Conservation (phyloP, 257 asterid genomes). For the Capsicum baccatum region DNA sequence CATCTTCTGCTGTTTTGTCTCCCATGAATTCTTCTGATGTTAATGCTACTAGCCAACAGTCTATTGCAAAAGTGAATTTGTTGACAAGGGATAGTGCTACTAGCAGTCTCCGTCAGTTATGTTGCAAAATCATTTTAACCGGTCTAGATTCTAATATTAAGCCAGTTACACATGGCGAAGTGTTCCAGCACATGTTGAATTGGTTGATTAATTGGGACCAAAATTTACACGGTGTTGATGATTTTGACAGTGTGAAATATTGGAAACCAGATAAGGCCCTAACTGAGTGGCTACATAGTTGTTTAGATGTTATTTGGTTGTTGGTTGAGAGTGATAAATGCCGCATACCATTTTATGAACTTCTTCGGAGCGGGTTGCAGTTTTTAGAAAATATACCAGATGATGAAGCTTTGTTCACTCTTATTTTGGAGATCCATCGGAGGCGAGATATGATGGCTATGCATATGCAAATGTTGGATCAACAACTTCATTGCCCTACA, state of each 20-base stretch:
- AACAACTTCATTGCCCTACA: slow-evolving; percentile 97
- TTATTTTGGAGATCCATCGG: slow-evolving; percentile 89
- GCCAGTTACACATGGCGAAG: slow-evolving; percentile 82
- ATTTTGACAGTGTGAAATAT: slow-evolving; percentile 64
- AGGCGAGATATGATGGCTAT: slow-evolving; percentile 96
- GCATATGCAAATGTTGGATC: slow-evolving; percentile 99
- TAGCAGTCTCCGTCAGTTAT: slow-evolving; percentile 82
- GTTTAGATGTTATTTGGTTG: slow-evolving; percentile 93
- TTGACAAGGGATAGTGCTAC: slow-evolving; percentile 66
- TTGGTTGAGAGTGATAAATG: slow-evolving; percentile 82
- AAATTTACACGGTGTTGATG: slow-evolving; percentile 70
- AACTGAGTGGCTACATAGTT: slow-evolving; percentile 93
- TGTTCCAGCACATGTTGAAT: slow-evolving; percentile 78
- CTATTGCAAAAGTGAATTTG: slow-evolving; percentile 49
- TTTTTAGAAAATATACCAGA: slow-evolving; percentile 93
- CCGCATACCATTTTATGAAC: slow-evolving; percentile 93
- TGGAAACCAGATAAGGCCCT: slow-evolving; percentile 82
- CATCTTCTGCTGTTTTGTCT: slow-evolving; percentile 63
- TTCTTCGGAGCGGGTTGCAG: slow-evolving; percentile 88
- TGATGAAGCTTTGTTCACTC: slow-evolving; percentile 95
- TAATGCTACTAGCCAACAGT: slow-evolving; percentile 56
- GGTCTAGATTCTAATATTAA: slow-evolving; percentile 75
- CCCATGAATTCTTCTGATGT: slow-evolving; percentile 75
- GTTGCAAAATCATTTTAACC: slow-evolving; percentile 85
- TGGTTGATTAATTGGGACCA: slow-evolving; percentile 95